These are phyloP conservation scores for Raddia distichophylla DNA, from an alignment of 176 grass and related monocot species.

Conservation along the genomic window DNA sequence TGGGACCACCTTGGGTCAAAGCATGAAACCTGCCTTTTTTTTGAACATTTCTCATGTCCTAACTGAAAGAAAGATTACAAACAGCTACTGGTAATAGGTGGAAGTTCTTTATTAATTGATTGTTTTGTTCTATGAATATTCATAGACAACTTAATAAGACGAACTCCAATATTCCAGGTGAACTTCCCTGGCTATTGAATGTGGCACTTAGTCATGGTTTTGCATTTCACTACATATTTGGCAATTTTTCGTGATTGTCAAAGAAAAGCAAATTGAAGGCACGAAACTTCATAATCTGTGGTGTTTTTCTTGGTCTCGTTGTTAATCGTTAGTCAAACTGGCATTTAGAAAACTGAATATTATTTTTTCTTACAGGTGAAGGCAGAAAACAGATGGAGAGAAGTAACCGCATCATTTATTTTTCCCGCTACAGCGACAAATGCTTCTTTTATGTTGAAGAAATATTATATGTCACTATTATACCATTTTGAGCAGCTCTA, in stretches of 20 bases:
- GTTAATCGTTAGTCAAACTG: slow-evolving; percentile 15
- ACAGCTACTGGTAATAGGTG: neutral
- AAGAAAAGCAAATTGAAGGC: slow-evolving; percentile 31
- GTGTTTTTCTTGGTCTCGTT: slow-evolving; percentile 37
- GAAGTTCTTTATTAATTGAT: neutral
- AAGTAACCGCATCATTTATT: slow-evolving; percentile 84
- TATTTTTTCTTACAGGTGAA: slow-evolving; percentile 66
- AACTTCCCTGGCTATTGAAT: neutral
- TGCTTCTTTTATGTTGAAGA: slow-evolving; percentile 89
- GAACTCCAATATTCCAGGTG: neutral
- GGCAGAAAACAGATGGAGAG: slow-evolving; percentile 83
- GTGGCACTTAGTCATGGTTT: neutral
- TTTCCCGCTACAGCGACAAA: slow-evolving; percentile 89
- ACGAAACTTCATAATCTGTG: slow-evolving; percentile 26
- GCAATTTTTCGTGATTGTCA: neutral
- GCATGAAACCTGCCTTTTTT: neutral
- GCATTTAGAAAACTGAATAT: slow-evolving; percentile 22
- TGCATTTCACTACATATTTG: slow-evolving; percentile 4
- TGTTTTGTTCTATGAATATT: neutral
- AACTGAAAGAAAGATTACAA: neutral
- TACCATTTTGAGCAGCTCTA: slow-evolving; percentile 91
- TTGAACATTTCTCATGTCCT: neutral
- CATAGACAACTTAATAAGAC: neutral
- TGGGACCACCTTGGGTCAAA: no score
- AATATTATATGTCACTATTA: slow-evolving; percentile 86